Evolutionary conservation across 1,284 basidiomycete genomes (phyloP), one percentile per base, ranked within the genome.

Genomic region (Fistulina hepatica): DNA sequence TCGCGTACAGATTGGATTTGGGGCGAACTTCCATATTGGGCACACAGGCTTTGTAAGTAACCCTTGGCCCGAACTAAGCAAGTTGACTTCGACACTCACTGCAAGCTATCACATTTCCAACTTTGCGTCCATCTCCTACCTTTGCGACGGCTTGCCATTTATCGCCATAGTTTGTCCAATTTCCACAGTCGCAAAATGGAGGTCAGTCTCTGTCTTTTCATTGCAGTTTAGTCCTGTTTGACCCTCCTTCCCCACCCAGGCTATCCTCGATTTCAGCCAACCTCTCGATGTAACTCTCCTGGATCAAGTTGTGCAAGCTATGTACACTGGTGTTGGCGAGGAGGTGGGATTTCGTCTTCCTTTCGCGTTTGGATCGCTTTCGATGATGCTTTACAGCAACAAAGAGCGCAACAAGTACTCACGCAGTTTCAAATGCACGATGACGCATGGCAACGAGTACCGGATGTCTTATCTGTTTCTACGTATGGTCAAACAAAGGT

Each of bases 391-490:
- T 23, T 49, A 36, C 53, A 95, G 89, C 90, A 90, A 82, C 82
- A 88, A 76, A 60, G 80, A 56, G 90, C 91, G 15, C 91, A 94
- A 59, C 80, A 83, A 55, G 71, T 89, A 44, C 73, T 97, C 48
- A 93, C 92, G 8, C 92, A 95, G 58, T 89, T 99, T 55, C 92
- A 98, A 61, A 95, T 98, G 48, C 75, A 91, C 60, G 86, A 90
- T n/a, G 95, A 98, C 44, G 81, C 92, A 33, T 99, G 95, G 95
- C 93, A 94, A 48, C 76, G 90, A 55, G 95, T 98, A 2, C 95
- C 95, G 22, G 83, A 85, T 45, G 86, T 99, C 51, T 69, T 99
- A 40, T 91, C 97, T 56, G 71, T 72, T 43, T 88, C 90, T 8
- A 68, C 70, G 16, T 91, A 82, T 57, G 76, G 83, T 25, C 94